Base-by-base conservation (phyloP, 495 filamentous ascomycete species). In the Tuber indicum region DNA sequence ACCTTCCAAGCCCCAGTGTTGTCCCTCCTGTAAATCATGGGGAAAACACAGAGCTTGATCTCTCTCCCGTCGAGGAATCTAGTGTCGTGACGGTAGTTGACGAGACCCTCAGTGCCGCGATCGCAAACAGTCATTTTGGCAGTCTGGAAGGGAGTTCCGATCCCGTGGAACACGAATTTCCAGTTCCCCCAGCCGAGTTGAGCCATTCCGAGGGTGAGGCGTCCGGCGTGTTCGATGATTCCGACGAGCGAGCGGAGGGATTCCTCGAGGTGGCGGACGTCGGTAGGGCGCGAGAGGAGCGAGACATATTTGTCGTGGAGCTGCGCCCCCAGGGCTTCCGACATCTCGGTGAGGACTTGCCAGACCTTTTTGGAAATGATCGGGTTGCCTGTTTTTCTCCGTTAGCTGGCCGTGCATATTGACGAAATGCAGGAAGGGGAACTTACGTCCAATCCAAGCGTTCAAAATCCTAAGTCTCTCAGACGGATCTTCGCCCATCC, bases 221-320 rank as follows among this genome's bases (percentile, higher is more conserved):
- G 78, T 36, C 62, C 76, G 19, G 78, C 78, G 19, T 80, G 78
- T 12, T 80, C 78, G 14, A 80, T 74, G 2, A 75, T 58, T 16
- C 58, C 71, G 8, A 73, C 23, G 2, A 80, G 78, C 8, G 73
- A 71, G 8, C 77, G 77, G 42, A 71, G 72, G 9, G 78, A 80
- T 44, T 80, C 78, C 16, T 80, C 78, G 12, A 75, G 73, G 62
- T 80, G 78, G 14, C 79, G 79, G 47, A 70, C 46, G 36, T 80
- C 78, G 4, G 71, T 49, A 26, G 78, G 78, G 3, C 78, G 77
- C 39, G 78, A 80, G 77, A 80, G 75, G 10, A 80, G 47, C 4
- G 78, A 74, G 3, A 66, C 58, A 4, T 66, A 66, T 36, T 66
- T 66, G 58, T 32, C 32, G 32, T 66, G 58, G 32, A 66, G 58